Evolutionary conservation across 1,139 yeast species (phyloP).

Genomic region (Geotrichum citri-aurantii): DNA sequence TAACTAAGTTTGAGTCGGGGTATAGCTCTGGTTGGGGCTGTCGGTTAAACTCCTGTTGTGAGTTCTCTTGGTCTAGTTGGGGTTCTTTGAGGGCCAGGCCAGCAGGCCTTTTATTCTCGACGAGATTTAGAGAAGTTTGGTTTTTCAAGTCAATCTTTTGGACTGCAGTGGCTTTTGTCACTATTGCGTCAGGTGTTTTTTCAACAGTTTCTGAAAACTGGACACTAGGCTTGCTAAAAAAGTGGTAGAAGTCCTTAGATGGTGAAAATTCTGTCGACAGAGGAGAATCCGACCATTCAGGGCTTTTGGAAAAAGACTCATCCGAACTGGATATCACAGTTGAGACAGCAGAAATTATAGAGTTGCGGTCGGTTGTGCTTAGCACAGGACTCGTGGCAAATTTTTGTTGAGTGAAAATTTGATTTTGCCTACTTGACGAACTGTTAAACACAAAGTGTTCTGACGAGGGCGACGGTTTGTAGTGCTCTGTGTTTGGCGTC

Average conservation of each 20-base stretch:
- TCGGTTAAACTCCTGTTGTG: not conserved
- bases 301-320: constrained; percentile 1
- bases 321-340: not conserved
- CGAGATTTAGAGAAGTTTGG: not conserved
- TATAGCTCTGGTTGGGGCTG: not conserved
- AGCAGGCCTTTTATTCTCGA: not conserved
- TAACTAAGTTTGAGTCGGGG: not conserved
- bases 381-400: not conserved
- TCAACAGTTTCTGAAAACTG: not conserved
- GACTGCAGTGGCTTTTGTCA: not conserved
- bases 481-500: not conserved
- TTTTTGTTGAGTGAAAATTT: not conserved
- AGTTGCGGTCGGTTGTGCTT: not conserved
- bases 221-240: not conserved
- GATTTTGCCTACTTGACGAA: not conserved
- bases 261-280: constrained; percentile 3
- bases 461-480: not conserved
- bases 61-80: not conserved
- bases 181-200: not conserved
- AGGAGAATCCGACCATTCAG: constrained; percentile 12
- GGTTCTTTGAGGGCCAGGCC: not conserved
- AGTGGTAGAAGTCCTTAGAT: not conserved
- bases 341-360: not conserved
- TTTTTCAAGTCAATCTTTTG: not conserved
- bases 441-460: not conserved